Conservation (phyloP, 2,329 filamentous ascomycete genomes). For the Stachybotrys echinatus region DNA sequence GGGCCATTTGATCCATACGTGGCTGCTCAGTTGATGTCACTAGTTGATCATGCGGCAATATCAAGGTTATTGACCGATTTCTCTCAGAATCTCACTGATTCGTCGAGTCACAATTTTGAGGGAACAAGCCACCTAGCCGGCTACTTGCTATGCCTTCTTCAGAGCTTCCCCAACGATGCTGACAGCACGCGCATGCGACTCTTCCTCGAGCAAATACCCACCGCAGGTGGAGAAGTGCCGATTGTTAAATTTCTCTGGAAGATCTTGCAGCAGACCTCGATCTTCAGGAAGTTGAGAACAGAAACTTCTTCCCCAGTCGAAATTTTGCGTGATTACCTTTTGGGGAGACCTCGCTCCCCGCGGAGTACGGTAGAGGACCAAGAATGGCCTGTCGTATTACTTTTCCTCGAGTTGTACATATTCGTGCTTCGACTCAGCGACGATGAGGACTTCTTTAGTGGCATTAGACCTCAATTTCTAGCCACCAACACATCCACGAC, state of each 20-base stretch:
- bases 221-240: constrained; percentile 50
- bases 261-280: constrained; percentile 38
- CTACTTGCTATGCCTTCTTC: constrained; percentile 79
- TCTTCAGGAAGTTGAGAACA: constrained; percentile 26
- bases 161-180: constrained; percentile 73
- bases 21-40: constrained; percentile 58
- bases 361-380: constrained; percentile 22
- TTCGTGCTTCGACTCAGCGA: constrained; percentile 92
- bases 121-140: constrained; percentile 67
- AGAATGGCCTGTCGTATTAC: constrained; percentile 83
- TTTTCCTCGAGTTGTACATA: constrained; percentile 91
- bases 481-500: constrained; percentile 35
- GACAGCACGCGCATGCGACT: constrained; percentile 95
- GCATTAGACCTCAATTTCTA: constrained; percentile 35
- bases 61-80: constrained; percentile 36
- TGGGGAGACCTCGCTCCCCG: constrained; percentile 17
- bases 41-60: constrained; percentile 73
- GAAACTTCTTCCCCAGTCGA: constrained; percentile 22
- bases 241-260: constrained; percentile 73
- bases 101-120: constrained; percentile 22
- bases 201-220: constrained; percentile 52
- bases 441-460: constrained; percentile 87
- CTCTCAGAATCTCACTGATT: constrained; percentile 21
- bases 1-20: constrained; percentile 50
- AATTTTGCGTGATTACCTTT: constrained; percentile 24